Conservation (phyloP, 495 filamentous ascomycete genomes). For the Tetracladium marchalianum region DNA sequence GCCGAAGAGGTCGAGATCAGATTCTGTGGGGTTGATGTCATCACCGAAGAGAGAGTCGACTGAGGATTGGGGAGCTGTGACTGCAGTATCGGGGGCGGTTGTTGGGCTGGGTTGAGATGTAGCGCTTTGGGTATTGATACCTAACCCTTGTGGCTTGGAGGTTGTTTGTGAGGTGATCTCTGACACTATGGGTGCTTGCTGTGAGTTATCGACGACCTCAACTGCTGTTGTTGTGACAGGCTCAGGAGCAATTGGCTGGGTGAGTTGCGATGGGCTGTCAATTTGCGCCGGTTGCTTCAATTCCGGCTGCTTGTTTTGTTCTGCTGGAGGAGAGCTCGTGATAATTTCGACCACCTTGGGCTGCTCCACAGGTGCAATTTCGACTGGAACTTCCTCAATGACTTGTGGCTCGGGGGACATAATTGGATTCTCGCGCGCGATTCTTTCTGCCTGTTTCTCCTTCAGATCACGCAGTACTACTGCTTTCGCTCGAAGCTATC, state of each 20-base stretch:
- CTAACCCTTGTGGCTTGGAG: slow-evolving; percentile 9
- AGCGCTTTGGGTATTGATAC: slow-evolving; percentile 7
- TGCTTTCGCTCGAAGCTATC: slow-evolving; percentile 18
- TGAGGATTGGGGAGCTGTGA: background rate
- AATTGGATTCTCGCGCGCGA: slow-evolving; percentile 15
- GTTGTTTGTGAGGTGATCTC: background rate
- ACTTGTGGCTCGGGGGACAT: slow-evolving; percentile 2
- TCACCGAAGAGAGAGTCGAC: slow-evolving; percentile 17
- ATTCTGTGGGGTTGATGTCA: slow-evolving; percentile 3
- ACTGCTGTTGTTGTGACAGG: background rate
- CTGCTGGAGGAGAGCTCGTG: background rate
- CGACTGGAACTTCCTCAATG: background rate
- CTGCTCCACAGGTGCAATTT: background rate
- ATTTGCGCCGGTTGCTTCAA: background rate
- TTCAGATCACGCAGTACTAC: slow-evolving; percentile 17
- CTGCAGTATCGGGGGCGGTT: slow-evolving; percentile 1
- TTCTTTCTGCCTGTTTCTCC: slow-evolving; percentile 10
- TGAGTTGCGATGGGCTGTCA: background rate
- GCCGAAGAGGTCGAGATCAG: slow-evolving; percentile 12
- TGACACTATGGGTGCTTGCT: slow-evolving; percentile 9
- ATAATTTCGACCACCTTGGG: background rate
- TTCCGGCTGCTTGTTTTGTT: slow-evolving; percentile 10
- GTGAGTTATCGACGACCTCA: slow-evolving; percentile 1
- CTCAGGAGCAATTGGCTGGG: background rate
- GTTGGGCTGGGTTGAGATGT: background rate